Base-by-base conservation (phyloP, 768 basidiomycete genomes). In the Boletus subcaerulescens region DNA sequence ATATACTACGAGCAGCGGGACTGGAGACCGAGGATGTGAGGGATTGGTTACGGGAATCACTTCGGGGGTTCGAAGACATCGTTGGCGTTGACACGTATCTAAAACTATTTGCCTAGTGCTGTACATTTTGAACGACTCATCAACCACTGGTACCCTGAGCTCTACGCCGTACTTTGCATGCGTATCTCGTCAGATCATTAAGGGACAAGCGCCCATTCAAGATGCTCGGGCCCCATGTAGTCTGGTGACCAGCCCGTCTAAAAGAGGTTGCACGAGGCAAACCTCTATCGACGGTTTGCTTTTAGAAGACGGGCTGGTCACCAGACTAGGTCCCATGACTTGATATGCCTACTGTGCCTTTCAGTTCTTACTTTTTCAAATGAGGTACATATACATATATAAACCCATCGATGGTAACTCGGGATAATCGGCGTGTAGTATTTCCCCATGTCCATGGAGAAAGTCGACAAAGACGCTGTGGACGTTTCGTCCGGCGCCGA, bases 11-110 rank as follows among this genome's bases (percentile, higher is more conserved):
- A 60, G 80, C 85, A 12, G 91, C 90, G 10, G 93, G 84, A 17
- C 76, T 73, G 61, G 89, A 91, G 63, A 85, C 89, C 36, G 91
- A 95, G 71, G 73, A 74, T 38, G 89, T 92, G 17, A 84, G 80
- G 67, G 60, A 64, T 15, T 95, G 90, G 89, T 68, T 97, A 20
- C 77, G 76, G 53, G 76, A 76, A 10, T 76, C 77, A 1, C 71
- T 95, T 53, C 57, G 53, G 31, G 75, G 72, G 4, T 59, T 91
- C 15, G 77, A 84, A 65, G 65, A 71, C 39, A 66, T 83, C 14
- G 63, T 91, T 52, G 89, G 91, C 17, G 59, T 61, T 45, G 89
- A 91, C 62, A 76, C 83, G 7, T 91, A 85, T 71, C 74, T 76
- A 53, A 81, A 80, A 60, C 79, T 81, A 4, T 90, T 91, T 69